Percentiles rank a stretch among this genome's conserved stretches.
phyloP scores from a whole-genome alignment of 2,329 filamentous ascomycete genomes.

The Madurella fahalii region DNA sequence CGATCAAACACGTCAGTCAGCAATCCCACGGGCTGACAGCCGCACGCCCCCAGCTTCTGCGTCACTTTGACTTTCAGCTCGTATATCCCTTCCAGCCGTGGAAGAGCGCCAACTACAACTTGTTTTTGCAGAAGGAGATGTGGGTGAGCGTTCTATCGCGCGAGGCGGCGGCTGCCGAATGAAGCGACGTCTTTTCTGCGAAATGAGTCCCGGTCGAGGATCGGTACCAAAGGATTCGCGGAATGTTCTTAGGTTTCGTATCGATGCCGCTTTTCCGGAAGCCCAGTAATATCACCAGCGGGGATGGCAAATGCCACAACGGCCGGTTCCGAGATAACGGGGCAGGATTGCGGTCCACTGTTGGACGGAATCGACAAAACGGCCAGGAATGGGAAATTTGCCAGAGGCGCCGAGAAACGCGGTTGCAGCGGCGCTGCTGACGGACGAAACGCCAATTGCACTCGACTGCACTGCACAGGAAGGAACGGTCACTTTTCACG shows the following conservation, averaged over 20 bases:
- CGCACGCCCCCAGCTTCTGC: neutral
- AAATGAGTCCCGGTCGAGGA: no score
- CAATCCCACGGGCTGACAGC: no score
- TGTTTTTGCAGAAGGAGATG: constrained; percentile 30
- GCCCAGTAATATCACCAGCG: no score
- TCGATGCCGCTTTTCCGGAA: neutral
- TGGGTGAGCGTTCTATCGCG: constrained; percentile 27
- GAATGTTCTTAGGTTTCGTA: no score
- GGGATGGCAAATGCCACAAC: neutral
- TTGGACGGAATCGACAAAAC: neutral
- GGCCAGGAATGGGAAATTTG: neutral
- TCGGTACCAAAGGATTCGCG: no score
- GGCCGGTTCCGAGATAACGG: neutral
- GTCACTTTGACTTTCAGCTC: constrained; percentile 32
- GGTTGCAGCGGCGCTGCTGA: neutral
- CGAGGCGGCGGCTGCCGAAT: constrained; percentile 5
- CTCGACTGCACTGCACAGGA: no score
- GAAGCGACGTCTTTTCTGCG: no score
- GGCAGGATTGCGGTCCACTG: neutral
- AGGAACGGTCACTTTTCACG: no score
- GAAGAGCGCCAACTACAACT: constrained; percentile 27
- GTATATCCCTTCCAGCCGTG: constrained; percentile 27
- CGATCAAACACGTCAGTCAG: no score
- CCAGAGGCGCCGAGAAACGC: neutral
- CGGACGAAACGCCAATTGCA: no score